Conservation (phyloP, 371 early-diverging fungal genomes). For the Rhizopus sp. region DNA sequence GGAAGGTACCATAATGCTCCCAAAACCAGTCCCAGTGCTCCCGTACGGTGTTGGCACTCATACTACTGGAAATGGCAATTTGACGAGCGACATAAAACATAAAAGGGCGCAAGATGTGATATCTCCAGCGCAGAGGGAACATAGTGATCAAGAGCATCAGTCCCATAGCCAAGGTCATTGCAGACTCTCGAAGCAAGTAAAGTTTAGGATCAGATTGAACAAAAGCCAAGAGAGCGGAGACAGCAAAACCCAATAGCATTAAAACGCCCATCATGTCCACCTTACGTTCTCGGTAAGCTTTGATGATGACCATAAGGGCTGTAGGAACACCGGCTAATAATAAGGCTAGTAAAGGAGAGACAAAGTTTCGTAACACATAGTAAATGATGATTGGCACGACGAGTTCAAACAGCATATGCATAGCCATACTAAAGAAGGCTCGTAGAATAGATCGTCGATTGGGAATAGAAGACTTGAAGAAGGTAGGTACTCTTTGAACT, state of each 20-base stretch:
- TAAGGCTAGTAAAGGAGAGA: slow-evolving; percentile 42
- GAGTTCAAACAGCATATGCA: slow-evolving; percentile 43
- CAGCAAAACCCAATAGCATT: slow-evolving; percentile 47
- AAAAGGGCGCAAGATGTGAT: slow-evolving; percentile 37
- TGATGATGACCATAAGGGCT: slow-evolving; percentile 33
- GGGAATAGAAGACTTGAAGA: slow-evolving; percentile 42
- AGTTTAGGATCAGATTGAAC: slow-evolving; percentile 51
- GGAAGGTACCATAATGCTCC: slow-evolving; percentile 35
- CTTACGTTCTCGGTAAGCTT: slow-evolving; percentile 34
- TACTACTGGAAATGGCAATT: slow-evolving; percentile 33
- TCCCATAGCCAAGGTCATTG: slow-evolving; percentile 52
- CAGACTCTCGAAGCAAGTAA: slow-evolving; percentile 50
- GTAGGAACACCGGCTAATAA: slow-evolving; percentile 48
- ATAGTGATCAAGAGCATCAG: slow-evolving; percentile 43
- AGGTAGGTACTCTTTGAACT: slow-evolving; percentile 38
- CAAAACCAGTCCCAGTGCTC: slow-evolving; percentile 51
- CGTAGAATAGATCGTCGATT: slow-evolving; percentile 39
- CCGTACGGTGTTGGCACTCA: slow-evolving; percentile 27
- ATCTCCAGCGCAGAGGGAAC: slow-evolving; percentile 37
- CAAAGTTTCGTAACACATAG: slow-evolving; percentile 39
- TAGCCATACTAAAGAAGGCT: slow-evolving; percentile 35
- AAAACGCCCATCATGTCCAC: slow-evolving; percentile 51
- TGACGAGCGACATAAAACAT: slow-evolving; percentile 53
- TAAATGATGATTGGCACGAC: slow-evolving; percentile 46
- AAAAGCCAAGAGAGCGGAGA: slow-evolving; percentile 48